Evolutionary conservation across 768 basidiomycete genomes (phyloP).

Genomic region (Strobilomyces confusus): DNA sequence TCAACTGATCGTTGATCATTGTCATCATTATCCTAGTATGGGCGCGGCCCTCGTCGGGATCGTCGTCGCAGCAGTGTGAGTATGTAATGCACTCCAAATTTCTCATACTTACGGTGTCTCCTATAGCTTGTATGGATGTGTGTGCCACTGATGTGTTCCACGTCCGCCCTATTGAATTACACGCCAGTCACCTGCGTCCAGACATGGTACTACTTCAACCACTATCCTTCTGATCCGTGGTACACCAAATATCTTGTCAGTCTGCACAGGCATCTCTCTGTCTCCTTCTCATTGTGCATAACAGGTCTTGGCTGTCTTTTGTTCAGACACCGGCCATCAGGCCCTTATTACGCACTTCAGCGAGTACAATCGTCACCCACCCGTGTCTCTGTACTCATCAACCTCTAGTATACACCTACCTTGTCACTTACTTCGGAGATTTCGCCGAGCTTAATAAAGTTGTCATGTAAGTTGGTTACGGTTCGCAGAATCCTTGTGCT

Average conservation of each 20-base stretch:
- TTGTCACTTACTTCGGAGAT: conserved; percentile 39
- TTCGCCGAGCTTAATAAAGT: neutral
- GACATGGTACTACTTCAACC: conserved; percentile 51
- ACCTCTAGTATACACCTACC: conserved; percentile 44
- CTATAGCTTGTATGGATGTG: conserved; percentile 50
- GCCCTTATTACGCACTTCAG: conserved; percentile 50
- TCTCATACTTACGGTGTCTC: neutral
- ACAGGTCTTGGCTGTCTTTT: conserved; percentile 47
- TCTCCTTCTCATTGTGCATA: neutral
- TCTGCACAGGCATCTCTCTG: neutral
- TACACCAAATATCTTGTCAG: conserved; percentile 44
- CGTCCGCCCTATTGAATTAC: neutral
- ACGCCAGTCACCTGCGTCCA: conserved; percentile 53
- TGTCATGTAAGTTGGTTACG: neutral
- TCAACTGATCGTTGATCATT: neutral
- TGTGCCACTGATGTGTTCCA: conserved; percentile 1
- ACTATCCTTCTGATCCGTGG: conserved; percentile 50
- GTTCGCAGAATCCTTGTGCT: neutral
- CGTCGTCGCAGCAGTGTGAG: conserved; percentile 46
- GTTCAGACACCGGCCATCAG: conserved; percentile 53
- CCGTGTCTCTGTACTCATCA: neutral
- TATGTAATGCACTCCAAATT: conserved; percentile 1
- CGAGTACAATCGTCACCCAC: conserved; percentile 13
- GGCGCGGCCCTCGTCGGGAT: conserved; percentile 51
- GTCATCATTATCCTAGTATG: conserved; percentile 30